These are phyloP conservation scores for Murraya paniculata DNA, from an alignment of 345 rosid species.

Conservation along the genomic window DNA sequence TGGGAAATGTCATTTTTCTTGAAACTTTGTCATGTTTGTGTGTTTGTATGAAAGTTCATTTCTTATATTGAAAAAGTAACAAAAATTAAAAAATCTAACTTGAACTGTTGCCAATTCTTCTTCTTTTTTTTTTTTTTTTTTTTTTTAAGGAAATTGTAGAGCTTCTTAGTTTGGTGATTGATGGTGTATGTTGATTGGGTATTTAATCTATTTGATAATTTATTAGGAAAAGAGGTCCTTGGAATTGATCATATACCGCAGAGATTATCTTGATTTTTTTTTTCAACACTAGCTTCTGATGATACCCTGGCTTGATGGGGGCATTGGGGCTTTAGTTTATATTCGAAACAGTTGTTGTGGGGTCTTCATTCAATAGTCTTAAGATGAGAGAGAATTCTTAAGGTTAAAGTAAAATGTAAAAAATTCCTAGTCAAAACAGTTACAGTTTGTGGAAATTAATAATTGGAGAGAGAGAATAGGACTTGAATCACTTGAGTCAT, in stretches of 20 bases:
- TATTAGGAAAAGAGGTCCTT: too few species aligned
- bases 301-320: not conserved
- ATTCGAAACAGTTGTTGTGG: conserved; percentile 15
- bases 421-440: not conserved
- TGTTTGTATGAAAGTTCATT: not conserved
- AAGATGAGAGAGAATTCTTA: conserved; percentile 30
- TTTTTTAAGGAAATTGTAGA: not conserved
- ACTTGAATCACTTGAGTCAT: not conserved
- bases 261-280: not conserved
- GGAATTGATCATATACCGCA: not conserved
- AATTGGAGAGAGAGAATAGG: conserved; percentile 25
- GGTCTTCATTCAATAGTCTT: conserved; percentile 21
- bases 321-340: not conserved
- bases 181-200: conserved; percentile 5
- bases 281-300: not conserved
- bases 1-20: conserved; percentile 15
- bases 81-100: not conserved
- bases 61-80: not conserved
- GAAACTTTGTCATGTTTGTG: conserved; percentile 1
- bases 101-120: not conserved
- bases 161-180: not conserved
- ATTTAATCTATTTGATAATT: not conserved
- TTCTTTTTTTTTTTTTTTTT: too few species aligned
- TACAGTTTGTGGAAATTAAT: conserved; percentile 11
- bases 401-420: conserved; percentile 20